Evolutionary conservation across 768 basidiomycete species (phyloP).

Genomic region (Polyporus arcularius): DNA sequence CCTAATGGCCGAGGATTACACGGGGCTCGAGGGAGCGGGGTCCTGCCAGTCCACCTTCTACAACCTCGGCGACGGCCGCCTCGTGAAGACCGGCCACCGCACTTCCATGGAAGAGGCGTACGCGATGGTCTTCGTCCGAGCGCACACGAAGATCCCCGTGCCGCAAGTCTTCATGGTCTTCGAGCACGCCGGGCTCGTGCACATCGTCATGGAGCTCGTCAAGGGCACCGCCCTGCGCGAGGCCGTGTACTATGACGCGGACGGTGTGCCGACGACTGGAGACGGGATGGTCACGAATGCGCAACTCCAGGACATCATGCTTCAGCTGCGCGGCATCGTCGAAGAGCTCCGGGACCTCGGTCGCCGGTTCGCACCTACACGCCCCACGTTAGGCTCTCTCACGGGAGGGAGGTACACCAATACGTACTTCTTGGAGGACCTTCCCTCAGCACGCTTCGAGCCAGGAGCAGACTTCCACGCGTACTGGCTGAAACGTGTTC

Average conservation of each 20-base stretch:
- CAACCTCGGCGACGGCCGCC: neutral
- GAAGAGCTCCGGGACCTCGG: neutral
- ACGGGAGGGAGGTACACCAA: neutral
- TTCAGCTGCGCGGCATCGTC: neutral
- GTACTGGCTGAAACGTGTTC: neutral
- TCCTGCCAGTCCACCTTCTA: neutral
- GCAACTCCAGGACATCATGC: neutral
- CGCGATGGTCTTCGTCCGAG: neutral
- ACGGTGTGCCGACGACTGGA: neutral
- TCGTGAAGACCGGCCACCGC: neutral
- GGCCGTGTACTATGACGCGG: neutral
- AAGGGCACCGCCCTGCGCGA: neutral
- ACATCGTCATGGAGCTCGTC: constrained; percentile 7
- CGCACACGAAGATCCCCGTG: neutral
- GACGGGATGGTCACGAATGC: neutral
- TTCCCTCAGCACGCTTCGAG: neutral
- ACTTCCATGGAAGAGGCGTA: neutral
- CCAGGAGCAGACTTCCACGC: neutral
- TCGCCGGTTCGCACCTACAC: neutral
- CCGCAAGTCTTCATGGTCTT: neutral
- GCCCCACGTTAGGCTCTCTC: neutral
- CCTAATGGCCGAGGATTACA: too few species aligned
- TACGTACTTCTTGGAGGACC: neutral
- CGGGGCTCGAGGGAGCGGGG: too few species aligned
- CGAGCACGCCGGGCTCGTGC: neutral